Evolutionary conservation across 345 rosid species (phyloP), one percentile per base, ranked within the genome.

Genomic region (Punica granatum): DNA sequence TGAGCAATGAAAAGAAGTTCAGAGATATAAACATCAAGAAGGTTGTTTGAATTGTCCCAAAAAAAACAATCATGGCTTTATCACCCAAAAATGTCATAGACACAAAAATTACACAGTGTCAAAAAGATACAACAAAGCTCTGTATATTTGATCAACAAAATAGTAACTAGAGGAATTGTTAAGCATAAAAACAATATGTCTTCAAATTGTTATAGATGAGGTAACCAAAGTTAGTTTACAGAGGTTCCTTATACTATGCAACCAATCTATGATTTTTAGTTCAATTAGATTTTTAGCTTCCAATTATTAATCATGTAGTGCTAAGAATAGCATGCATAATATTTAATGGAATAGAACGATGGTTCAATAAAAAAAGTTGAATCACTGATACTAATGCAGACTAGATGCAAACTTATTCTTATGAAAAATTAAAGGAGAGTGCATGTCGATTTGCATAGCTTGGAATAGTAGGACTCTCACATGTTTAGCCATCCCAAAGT

Each of bases 401-500:
- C 10, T 26, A 56, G 61, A 56, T 26, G 30, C n/a, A 56, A 56
- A 56, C 34, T 7, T 26, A 23, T 37, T 7, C 13, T 26, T 26
- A 30, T 53, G 8, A 53, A 8, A 26, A 56, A 26, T 26, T 26
- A 30, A 12, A 54, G 21, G 6, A 48, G 21, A 51, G 12, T 56
- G 43, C 43, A 33, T 30, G 64, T 15, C 13, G 36, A 32, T 3
- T 37, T 37, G 31, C 19, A 13, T 25, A 25, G 21, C 37, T 63
- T 19, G 14, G n/a, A 33, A 49, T 59, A 42, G 32, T 31, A 4
- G 56, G 11, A 46, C 60, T 79, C 92, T 88, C 76, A 94, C 99
- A 71, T 85, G 99, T 81, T 94, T 94, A 43, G 99, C 88, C 99
- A 88, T 94, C 78, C 99, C 99, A 75, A 94, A 94, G 73, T 91